Evolutionary conservation across 192 early-diverging fungal genomes (phyloP).

Genomic region (Phycomyces nitens): DNA sequence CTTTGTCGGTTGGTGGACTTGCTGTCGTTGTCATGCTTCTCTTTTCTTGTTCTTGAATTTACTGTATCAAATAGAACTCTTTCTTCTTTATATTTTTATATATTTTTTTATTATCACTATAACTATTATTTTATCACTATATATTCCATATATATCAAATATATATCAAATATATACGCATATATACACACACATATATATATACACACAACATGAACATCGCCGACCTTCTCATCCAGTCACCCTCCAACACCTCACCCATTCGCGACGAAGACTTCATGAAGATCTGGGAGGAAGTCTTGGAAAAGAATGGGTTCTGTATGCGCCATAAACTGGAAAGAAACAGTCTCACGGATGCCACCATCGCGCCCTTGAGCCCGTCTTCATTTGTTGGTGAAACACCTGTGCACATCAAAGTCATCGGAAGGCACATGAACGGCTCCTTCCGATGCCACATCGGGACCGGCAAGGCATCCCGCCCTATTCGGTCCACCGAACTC

Average conservation of each 20-base stretch:
- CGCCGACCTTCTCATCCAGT: neutral
- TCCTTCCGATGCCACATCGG: slow-evolving; percentile 20
- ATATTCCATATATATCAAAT: too few relatives aligned
- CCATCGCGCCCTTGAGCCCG: neutral
- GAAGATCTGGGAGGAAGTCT: slow-evolving; percentile 2
- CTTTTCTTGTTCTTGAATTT: neutral
- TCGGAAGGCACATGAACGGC: slow-evolving; percentile 11
- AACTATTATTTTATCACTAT: slow-evolving; percentile 3
- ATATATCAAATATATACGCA: too few relatives aligned
- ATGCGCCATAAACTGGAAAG: neutral
- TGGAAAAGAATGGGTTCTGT: slow-evolving; percentile 14
- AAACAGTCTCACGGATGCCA: slow-evolving; percentile 6
- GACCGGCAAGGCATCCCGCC: slow-evolving; percentile 13
- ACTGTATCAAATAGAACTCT: neutral
- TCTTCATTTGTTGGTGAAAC: neutral
- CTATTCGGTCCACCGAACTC: slow-evolving; percentile 9
- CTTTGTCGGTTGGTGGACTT: neutral
- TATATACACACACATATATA: too few relatives aligned
- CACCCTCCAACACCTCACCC: neutral
- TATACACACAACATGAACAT: neutral
- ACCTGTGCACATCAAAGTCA: slow-evolving; percentile 15
- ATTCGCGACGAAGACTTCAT: slow-evolving; percentile 13
- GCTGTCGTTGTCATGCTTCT: neutral
- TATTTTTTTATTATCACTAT: neutral
- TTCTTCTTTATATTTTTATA: slow-evolving; percentile 3